Conservation (phyloP, 345 rosid genomes). For the Pistacia vera region DNA sequence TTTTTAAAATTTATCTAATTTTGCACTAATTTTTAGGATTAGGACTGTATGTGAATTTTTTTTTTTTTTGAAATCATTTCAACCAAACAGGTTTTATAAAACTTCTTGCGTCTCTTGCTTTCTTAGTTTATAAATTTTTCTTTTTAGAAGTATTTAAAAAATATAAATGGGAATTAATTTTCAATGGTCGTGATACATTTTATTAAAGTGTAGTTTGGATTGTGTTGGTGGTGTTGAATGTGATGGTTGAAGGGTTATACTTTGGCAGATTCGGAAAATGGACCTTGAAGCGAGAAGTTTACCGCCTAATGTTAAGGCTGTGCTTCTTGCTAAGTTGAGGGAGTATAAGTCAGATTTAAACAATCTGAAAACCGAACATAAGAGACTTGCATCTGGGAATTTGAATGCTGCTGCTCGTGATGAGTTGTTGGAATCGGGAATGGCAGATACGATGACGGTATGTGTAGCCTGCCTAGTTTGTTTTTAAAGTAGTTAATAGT, state of each 20-base stretch:
- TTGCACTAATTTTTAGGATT: too few species aligned
- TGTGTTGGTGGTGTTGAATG: slow-evolving; percentile 6
- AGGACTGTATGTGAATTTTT: too few species aligned
- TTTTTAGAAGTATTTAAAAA: too few species aligned
- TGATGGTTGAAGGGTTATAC: slow-evolving; percentile 3
- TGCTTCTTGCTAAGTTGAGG: slow-evolving; percentile 75
- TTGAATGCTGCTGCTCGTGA: slow-evolving; percentile 63
- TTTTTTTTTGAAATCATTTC: too few species aligned
- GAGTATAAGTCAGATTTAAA: slow-evolving; percentile 87
- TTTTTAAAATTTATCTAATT: too few species aligned
- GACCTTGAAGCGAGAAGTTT: slow-evolving; percentile 88
- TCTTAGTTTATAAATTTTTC: too few species aligned
- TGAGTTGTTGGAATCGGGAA: slow-evolving; percentile 73
- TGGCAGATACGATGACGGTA: slow-evolving; percentile 70
- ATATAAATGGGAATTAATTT: too few species aligned
- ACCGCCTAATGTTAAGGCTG: slow-evolving; percentile 64
- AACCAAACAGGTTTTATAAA: too few species aligned
- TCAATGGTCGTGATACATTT: too few species aligned
- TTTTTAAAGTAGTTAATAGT: neutral
- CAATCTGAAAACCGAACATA: slow-evolving; percentile 75
- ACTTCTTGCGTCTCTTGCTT: too few species aligned
- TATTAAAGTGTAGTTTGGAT: neutral
- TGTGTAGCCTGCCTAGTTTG: slow-evolving; percentile 17
- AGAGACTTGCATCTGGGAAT: slow-evolving; percentile 59
- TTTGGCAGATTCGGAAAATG: slow-evolving; percentile 72